Conservation (phyloP, 2,329 filamentous ascomycete species). For the Allantophomopsis lycopodina region DNA sequence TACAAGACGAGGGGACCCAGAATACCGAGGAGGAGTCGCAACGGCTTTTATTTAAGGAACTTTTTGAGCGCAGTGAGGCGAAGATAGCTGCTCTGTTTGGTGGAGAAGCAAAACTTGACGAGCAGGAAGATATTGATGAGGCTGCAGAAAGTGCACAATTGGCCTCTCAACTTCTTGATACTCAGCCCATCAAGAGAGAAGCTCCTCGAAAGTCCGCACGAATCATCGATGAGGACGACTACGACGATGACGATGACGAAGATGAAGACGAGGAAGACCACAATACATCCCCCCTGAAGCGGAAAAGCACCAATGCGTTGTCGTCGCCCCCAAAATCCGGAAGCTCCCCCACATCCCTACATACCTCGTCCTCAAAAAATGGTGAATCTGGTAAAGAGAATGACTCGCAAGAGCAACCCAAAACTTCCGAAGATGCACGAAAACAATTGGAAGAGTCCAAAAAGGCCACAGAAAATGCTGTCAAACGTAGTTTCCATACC, state of each 20-base stretch:
- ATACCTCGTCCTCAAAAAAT: constrained; percentile 35
- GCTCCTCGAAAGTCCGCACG: constrained; percentile 58
- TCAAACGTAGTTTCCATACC: constrained; percentile 81
- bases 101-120: constrained; percentile 16
- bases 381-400: constrained; percentile 39
- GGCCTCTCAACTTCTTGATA: constrained; percentile 34
- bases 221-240: constrained; percentile 73
- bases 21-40: constrained; percentile 56
- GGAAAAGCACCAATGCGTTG: constrained; percentile 33
- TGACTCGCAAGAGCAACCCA: constrained; percentile 37
- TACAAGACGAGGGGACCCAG: constrained; percentile 30
- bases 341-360: constrained; percentile 44
- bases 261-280: constrained; percentile 50
- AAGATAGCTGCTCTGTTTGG: constrained; percentile 67
- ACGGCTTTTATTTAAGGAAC: constrained; percentile 58
- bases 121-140: constrained; percentile 15
- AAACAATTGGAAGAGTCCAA: constrained; percentile 89
- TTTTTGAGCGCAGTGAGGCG: constrained; percentile 66
- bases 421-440: constrained; percentile 74
- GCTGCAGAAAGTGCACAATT: constrained; percentile 18
- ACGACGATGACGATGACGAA: constrained; percentile 69
- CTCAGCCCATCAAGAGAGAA: constrained; percentile 32
- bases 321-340: constrained; percentile 59
- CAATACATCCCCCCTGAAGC: constrained; percentile 35
- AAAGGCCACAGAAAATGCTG: constrained; percentile 78